A percentile compares a stretch with the other conserved stretches of the same genome.
Conservation (phyloP, 805 yeast genomes). For the Pichia scutulata region DNA sequence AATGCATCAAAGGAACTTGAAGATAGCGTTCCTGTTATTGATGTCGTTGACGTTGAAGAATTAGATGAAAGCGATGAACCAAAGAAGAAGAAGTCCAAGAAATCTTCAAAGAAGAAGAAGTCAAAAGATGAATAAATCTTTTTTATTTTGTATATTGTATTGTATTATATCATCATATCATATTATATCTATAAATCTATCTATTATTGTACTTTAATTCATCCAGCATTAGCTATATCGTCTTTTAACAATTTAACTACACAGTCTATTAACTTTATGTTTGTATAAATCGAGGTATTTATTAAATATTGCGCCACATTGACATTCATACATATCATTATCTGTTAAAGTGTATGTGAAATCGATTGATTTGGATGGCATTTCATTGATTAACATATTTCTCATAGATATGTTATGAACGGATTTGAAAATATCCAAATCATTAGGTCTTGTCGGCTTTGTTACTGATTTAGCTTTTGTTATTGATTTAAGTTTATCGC, state of each 20-base stretch:
- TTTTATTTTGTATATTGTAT: too few relatives aligned
- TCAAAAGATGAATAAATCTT: not conserved
- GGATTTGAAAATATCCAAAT: not conserved
- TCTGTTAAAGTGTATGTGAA: not conserved
- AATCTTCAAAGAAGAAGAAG: slow-evolving; percentile 6
- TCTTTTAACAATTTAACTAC: too few relatives aligned
- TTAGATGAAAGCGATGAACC: slow-evolving; percentile 17
- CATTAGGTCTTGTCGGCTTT: too few relatives aligned
- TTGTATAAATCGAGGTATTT: not conserved
- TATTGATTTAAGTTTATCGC: not conserved
- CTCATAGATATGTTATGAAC: not conserved
- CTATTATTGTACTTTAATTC: too few relatives aligned
- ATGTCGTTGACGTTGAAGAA: not conserved
- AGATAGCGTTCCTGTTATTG: not conserved
- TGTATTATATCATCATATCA: not conserved
- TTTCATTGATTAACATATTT: not conserved
- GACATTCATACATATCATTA: not conserved
- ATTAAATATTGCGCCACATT: not conserved
- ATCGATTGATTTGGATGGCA: not conserved
- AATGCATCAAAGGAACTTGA: slow-evolving; percentile 6
- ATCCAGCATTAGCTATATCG: too few relatives aligned
- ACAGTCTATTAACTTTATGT: not conserved
- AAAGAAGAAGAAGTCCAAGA: slow-evolving; percentile 46
- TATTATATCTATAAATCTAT: too few relatives aligned
- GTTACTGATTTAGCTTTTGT: too few relatives aligned